Conservation (phyloP, 768 basidiomycete genomes). For the Naganishia kalamii region DNA sequence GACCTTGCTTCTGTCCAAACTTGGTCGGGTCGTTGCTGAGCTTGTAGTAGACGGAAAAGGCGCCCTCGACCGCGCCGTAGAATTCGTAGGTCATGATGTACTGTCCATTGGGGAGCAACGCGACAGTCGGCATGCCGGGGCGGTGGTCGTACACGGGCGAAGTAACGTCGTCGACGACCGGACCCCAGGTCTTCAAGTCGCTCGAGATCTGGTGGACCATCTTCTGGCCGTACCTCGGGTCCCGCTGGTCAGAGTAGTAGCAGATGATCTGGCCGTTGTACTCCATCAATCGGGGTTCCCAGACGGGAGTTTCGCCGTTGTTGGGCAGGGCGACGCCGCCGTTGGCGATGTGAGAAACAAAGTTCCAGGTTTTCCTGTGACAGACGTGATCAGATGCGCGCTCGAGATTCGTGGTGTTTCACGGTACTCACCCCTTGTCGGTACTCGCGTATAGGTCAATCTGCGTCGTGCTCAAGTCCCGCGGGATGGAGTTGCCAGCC, state of each 20-base stretch:
- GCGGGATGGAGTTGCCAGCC: constrained; percentile 30
- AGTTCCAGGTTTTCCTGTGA: constrained; percentile 24
- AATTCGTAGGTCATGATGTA: constrained; percentile 31
- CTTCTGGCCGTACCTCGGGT: constrained; percentile 28
- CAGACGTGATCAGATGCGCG: not conserved
- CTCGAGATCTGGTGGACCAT: constrained; percentile 26
- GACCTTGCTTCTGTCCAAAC: constrained; percentile 21
- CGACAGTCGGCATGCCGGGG: constrained; percentile 29
- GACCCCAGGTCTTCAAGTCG: constrained; percentile 26
- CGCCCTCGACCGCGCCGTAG: constrained; percentile 22
- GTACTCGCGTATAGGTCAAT: constrained; percentile 28
- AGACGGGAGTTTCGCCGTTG: constrained; percentile 30
- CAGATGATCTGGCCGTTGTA: constrained; percentile 28
- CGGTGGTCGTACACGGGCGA: constrained; percentile 19
- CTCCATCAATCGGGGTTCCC: constrained; percentile 30
- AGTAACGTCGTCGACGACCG: constrained; percentile 25
- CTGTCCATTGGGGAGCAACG: constrained; percentile 17
- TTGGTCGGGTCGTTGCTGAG: constrained; percentile 21
- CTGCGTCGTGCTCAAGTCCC: constrained; percentile 25
- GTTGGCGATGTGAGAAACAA: constrained; percentile 27
- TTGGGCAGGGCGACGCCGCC: constrained; percentile 25
- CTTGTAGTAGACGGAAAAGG: constrained; percentile 31
- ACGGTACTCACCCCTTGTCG: constrained; percentile 23
- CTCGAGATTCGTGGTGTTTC: not conserved
- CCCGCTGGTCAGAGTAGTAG: constrained; percentile 32